A percentile compares a stretch with the other conserved stretches of the same genome.
These are phyloP conservation scores for Cryptomeria japonica DNA, from an alignment of 75 land plant genomes.

Conservation along the genomic window DNA sequence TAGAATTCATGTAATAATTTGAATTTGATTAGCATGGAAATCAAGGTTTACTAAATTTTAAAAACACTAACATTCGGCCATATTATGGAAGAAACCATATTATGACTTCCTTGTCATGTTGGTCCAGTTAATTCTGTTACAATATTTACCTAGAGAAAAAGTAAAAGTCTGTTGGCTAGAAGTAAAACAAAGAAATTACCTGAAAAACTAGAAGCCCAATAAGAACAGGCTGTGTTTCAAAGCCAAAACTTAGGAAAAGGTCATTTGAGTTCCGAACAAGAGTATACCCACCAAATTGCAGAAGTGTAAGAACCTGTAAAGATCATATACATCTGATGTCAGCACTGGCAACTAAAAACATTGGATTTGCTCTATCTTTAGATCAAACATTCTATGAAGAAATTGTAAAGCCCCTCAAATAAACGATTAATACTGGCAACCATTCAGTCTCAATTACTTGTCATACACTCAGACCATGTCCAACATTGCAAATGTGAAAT, in stretches of 20 bases:
- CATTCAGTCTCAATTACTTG: neutral
- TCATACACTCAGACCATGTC: neutral
- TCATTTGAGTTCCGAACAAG: constrained; percentile 91
- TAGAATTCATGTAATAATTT: neutral
- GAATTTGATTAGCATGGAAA: neutral
- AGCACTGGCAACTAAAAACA: neutral
- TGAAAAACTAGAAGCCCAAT: constrained; percentile 95
- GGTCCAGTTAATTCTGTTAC: neutral
- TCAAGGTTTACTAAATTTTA: neutral
- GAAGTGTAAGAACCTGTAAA: constrained; percentile 74
- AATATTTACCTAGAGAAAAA: neutral
- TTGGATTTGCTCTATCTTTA: neutral
- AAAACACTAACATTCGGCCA: neutral
- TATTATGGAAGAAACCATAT: neutral
- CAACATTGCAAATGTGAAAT: neutral
- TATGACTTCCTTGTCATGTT: neutral
- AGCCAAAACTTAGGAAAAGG: constrained; percentile 93
- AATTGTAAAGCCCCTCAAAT: neutral
- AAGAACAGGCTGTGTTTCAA: constrained; percentile 88
- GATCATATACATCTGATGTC: neutral
- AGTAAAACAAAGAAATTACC: constrained; percentile 36
- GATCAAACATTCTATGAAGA: neutral
- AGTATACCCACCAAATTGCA: constrained; percentile 98
- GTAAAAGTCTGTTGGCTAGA: neutral
- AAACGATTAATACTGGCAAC: neutral